Base-by-base conservation (phyloP, 2,329 filamentous ascomycete genomes). In the Stagonosporopsis tanaceti region DNA sequence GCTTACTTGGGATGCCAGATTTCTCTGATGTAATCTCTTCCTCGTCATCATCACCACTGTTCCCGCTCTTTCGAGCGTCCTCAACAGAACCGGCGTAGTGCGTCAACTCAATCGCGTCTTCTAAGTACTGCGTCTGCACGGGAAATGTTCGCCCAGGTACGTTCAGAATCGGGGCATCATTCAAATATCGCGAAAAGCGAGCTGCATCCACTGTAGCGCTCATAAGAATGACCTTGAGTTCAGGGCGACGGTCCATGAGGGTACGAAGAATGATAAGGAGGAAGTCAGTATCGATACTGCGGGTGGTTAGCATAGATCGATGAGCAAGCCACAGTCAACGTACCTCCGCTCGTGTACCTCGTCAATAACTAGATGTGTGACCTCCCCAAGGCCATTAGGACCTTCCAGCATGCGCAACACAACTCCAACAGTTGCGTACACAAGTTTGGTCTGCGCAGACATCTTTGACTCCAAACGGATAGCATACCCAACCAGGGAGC, bases 381-480 rank as follows among this genome's bases (percentile, higher is more conserved):
- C 89, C 62, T 97, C 94, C 55, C 87, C 85, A 40, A 99, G 85
- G 53, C 96, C 90, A 62, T 92, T 90, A 0, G 92, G 91, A 8
- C 89, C 89, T 76, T 99, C 95, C 14, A 99, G 83, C 94, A 99
- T 98, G 27, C 95, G 88, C 82, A 99, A 91, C n/a, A 99, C 92
- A 56, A 99, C 96, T 80, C 95, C 87, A 41, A 87, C 87, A 24
- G 86, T 97, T 50, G 95, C 95, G 77, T 93, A 99, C 6, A 98
- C 87, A 25, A 99, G 85, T 48, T 92, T 85, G 2, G 93, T 98
- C 66, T 92, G 88, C 28, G 87, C 85, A 15, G 88, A 89, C 0
- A 90, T 90, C 68, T 96, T 96, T 46, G 92, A 91, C 75, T 99
- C 95, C 20, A 99, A 81, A 17, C 95, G 87, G 66, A 99, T 97